phyloP scores from a whole-genome alignment of 2,329 filamentous ascomycete genomes.

The Intubia oerlemansii region DNA sequence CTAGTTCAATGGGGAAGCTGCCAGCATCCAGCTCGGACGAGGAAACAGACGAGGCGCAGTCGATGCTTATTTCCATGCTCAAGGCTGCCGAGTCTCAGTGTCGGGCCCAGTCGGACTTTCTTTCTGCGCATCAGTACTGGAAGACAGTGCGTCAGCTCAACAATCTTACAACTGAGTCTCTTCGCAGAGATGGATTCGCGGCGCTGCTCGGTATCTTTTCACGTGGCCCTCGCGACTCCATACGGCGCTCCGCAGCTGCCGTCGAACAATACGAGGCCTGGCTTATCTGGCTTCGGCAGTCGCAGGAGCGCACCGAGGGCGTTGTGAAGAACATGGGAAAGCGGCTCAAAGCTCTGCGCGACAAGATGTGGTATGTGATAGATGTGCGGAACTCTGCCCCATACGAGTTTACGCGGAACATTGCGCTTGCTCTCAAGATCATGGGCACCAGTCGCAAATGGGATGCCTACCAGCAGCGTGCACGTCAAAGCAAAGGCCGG shows the following conservation, averaged over 20 bases:
- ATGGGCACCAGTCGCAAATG: constrained; percentile 45
- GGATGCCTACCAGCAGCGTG: constrained; percentile 23
- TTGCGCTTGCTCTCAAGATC: constrained; percentile 71
- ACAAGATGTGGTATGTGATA: constrained; percentile 98
- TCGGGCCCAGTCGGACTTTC: constrained; percentile 60
- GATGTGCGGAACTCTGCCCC: constrained; percentile 78
- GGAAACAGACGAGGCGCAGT: constrained; percentile 17
- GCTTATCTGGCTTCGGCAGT: constrained; percentile 68
- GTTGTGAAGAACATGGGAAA: constrained; percentile 56
- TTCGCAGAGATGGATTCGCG: constrained; percentile 47
- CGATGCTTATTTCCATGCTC: constrained; percentile 43
- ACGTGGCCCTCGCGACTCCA: constrained; percentile 45
- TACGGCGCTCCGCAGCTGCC: constrained; percentile 46
- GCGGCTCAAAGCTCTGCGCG: constrained; percentile 52
- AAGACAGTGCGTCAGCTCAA: constrained; percentile 58
- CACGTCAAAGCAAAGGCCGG: too few relatives aligned
- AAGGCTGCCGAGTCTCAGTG: constrained; percentile 58
- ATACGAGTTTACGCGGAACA: constrained; percentile 71
- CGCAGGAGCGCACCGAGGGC: constrained; percentile 55
- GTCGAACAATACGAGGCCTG: constrained; percentile 64
- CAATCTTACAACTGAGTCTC: constrained; percentile 33
- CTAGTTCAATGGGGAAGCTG: too few relatives aligned
- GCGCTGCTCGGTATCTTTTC: constrained; percentile 55
- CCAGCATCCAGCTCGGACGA: neutral
- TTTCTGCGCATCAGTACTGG: constrained; percentile 70